phyloP scores from a whole-genome alignment of 2,329 filamentous ascomycete species.

The Pestalotiopsis fici region DNA sequence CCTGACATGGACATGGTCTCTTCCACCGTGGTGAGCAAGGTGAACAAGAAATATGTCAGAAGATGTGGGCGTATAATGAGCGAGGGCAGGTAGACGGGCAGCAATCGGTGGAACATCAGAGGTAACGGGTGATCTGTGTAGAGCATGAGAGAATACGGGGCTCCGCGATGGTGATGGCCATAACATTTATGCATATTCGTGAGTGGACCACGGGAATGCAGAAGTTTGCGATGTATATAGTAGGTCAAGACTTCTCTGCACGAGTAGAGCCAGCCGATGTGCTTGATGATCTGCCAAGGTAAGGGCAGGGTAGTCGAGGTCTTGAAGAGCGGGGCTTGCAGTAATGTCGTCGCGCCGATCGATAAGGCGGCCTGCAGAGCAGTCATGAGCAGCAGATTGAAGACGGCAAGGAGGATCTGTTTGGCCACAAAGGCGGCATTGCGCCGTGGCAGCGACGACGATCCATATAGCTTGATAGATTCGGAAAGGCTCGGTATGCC shows the following conservation, averaged over 20 bases:
- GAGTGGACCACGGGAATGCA: conserved; percentile 54
- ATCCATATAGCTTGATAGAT: conserved; percentile 67
- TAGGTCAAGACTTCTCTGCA: conserved; percentile 67
- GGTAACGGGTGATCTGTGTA: conserved; percentile 70
- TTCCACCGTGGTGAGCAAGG: conserved; percentile 63
- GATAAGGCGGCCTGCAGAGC: conserved; percentile 44
- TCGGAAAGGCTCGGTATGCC: conserved; percentile 68
- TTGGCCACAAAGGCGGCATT: conserved; percentile 32
- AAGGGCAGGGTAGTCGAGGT: conserved; percentile 50
- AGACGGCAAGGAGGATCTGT: conserved; percentile 40
- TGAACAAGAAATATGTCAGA: conserved; percentile 69
- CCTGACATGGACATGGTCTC: conserved; percentile 69
- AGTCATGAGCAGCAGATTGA: conserved; percentile 47
- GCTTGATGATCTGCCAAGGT: conserved; percentile 54
- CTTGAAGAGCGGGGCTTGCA: conserved; percentile 44
- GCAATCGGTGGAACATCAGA: conserved; percentile 62
- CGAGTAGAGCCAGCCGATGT: conserved; percentile 43
- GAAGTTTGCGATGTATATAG: conserved; percentile 69
- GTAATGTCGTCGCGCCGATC: conserved; percentile 32
- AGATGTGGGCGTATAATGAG: conserved; percentile 68
- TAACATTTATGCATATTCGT: conserved; percentile 43
- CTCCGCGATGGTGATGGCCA: conserved; percentile 53
- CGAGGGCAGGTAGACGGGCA: conserved; percentile 68
- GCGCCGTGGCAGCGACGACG: conserved; percentile 49
- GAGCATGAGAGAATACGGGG: conserved; percentile 62